Evolutionary conservation across 2,329 filamentous ascomycete species (phyloP).

Genomic region (Talaromyces albobiverticillius): DNA sequence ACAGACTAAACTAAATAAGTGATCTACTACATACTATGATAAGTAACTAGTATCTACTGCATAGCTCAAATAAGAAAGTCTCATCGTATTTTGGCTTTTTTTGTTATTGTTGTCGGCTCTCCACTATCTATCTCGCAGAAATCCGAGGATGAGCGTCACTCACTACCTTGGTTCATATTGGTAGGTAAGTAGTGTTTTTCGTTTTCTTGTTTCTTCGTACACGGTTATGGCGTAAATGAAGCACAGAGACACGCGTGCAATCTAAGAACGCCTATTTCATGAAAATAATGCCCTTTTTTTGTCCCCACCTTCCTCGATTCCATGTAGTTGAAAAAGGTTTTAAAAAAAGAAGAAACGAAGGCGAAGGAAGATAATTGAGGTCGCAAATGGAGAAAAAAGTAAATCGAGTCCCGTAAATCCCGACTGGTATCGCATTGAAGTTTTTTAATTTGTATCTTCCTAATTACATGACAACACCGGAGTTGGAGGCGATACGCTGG

Average conservation of each 20-base stretch:
- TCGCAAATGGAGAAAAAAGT: slow-evolving; percentile 5
- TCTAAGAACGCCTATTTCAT: slow-evolving; percentile 12
- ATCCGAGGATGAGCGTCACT: background rate
- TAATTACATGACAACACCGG: slow-evolving; percentile 98
- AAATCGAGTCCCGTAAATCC: slow-evolving; percentile 14
- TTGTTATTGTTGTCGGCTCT: background rate
- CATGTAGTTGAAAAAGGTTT: background rate
- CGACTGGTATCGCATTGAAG: slow-evolving; percentile 17
- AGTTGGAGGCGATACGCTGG: slow-evolving; percentile 99
- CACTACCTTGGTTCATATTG: background rate
- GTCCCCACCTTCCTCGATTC: background rate
- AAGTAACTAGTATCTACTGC: background rate
- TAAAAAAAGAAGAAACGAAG: background rate
- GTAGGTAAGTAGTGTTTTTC: background rate
- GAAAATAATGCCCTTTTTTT: background rate
- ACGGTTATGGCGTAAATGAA: background rate
- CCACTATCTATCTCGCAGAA: too few species aligned
- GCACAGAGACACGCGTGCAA: background rate
- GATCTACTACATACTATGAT: background rate
- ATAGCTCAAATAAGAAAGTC: background rate
- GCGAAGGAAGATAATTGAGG: background rate
- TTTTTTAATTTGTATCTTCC: slow-evolving; percentile 17
- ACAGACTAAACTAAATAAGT: too few species aligned
- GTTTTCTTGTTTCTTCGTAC: background rate
- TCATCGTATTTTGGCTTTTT: background rate